Base-by-base conservation (phyloP, 2,329 filamentous ascomycete genomes). In the Colletotrichum musicola region DNA sequence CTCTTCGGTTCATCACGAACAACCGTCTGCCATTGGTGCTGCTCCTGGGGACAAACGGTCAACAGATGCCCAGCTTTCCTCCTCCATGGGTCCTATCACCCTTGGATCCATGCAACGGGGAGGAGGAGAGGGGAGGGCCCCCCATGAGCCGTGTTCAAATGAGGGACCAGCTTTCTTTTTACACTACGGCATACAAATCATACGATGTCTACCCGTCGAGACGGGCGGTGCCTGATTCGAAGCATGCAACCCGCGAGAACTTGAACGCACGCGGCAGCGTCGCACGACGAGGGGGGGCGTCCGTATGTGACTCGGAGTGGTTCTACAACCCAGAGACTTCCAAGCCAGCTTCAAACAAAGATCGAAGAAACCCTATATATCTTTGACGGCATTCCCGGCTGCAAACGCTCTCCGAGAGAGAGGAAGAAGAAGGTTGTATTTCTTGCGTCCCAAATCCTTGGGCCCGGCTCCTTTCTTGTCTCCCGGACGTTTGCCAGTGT, bases 121-220 rank as follows among this genome's bases (percentile, higher is more conserved):
- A 30, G 27, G 27, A 30, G 27, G 9, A 30, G 27, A 30, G 27
- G 27, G 46, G 46, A 27, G 9, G 51, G 49, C 49, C 38, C 12
- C 30, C 65, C 54, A 55, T 51, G 61, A 56, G 35, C 42, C 35
- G 61, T 55, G 35, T 60, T 60, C 62, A n/a, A 55, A 55, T 55
- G 65, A 49, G 62, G 54, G 49, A 57, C 49, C 62, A 42, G 55
- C 62, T 68, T 68, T 55, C 61, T 60, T 65, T 46, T 60, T 59
- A 42, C 30, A 65, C 49, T 65, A 65, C 49, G 49, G 42, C 30
- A 56, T 44, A 65, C 56, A 60, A 55, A 68, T 68, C 65, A 65
- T 68, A 68, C 65, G 65, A 68, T 68, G 55, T 59, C 35, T 46
- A 54, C 55, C 55, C 62, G 44, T 65, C 62, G 49, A 65, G 62